Evolutionary conservation across 352 stramenopile genomes (phyloP).

Genomic region (Globisporangium polare): DNA sequence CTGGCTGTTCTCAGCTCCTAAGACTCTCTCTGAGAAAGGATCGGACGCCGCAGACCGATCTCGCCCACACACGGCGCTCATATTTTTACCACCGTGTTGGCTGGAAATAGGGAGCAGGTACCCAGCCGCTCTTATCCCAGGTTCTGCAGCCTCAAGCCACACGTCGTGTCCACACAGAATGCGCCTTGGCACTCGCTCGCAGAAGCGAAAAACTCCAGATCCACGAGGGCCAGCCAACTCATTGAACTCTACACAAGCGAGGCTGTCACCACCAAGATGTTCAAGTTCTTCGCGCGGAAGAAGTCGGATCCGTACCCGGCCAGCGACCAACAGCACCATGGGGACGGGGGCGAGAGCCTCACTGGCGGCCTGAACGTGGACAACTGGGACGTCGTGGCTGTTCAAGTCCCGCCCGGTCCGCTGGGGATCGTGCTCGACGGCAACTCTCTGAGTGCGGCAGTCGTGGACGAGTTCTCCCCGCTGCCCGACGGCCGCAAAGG

Average conservation of each 20-base stretch:
- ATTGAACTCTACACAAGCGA: neutral
- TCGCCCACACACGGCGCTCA: neutral
- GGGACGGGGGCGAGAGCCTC: neutral
- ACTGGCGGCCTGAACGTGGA: neutral
- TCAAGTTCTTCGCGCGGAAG: conserved; percentile 9
- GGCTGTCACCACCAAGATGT: neutral
- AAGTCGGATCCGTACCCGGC: neutral
- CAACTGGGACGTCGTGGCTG: conserved; percentile 33
- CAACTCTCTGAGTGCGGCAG: conserved; percentile 25
- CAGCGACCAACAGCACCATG: neutral
- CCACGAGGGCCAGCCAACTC: neutral
- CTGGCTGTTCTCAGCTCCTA: neutral
- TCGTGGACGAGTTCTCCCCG: conserved; percentile 55
- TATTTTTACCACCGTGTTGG: neutral
- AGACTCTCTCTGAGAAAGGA: neutral
- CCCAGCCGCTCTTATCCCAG: neutral
- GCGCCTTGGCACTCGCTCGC: neutral
- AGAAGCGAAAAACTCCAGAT: neutral
- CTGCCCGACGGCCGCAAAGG: conserved; percentile 32
- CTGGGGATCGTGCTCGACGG: conserved; percentile 63
- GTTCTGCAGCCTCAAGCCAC: neutral
- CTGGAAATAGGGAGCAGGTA: neutral
- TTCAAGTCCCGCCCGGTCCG: conserved; percentile 44
- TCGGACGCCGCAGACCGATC: too few species aligned
- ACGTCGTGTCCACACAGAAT: neutral